A percentile compares a stretch with the other conserved stretches of the same genome.
These are phyloP conservation scores for Fagus sylvatica DNA, from an alignment of 306 rosid species.

Conservation along the genomic window DNA sequence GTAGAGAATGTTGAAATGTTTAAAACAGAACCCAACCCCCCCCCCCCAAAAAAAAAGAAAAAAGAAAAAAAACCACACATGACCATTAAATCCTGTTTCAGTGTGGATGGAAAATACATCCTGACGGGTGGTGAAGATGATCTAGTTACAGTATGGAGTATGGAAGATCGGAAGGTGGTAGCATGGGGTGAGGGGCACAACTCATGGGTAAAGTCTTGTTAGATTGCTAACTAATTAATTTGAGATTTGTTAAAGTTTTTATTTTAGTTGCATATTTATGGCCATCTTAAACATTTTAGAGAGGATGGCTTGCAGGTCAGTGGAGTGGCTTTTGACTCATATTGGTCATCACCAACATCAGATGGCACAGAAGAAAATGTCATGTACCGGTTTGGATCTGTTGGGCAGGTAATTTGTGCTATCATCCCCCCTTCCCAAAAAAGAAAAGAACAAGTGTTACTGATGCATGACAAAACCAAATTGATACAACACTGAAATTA, in stretches of 20 bases:
- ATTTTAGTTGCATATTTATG: constrained; percentile 14
- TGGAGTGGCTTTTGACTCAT: constrained; percentile 96
- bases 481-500: too few relatives aligned
- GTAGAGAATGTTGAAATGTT: constrained; percentile 2
- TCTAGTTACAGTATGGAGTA: constrained; percentile 97
- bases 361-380: constrained; percentile 67
- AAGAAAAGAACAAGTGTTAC: neutral
- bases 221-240: constrained; percentile 11
- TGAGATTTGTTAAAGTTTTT: constrained; percentile 8
- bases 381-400: constrained; percentile 92
- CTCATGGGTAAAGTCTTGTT: constrained; percentile 77
- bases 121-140: constrained; percentile 99
- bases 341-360: constrained; percentile 91
- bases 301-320: constrained; percentile 63
- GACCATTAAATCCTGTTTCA: constrained; percentile 26
- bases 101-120: constrained; percentile 89
- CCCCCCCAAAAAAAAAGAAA: neutral
- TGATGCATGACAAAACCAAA: neutral
- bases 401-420: constrained; percentile 75
- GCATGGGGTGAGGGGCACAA: constrained; percentile 99
- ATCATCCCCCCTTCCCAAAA: neutral
- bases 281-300: constrained; percentile 17
- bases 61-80: neutral
- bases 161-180: constrained; percentile 97
- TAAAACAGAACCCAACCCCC: neutral